Base-by-base conservation (phyloP, 129 eudicot genomes). In the Saussurea involucrata region DNA sequence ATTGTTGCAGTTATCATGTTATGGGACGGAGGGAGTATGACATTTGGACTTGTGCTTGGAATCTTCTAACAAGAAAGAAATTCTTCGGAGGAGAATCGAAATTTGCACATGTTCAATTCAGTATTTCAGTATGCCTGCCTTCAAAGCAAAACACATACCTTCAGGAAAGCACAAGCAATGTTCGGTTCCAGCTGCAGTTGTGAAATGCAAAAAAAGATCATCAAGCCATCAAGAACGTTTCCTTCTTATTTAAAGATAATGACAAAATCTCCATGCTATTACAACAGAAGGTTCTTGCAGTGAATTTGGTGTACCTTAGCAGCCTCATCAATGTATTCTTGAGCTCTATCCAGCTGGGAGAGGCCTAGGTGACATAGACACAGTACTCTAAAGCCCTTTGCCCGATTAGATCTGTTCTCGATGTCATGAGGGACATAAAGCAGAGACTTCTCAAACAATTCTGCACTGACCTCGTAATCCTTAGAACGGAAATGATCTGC, bases 301-400 rank as follows among this genome's bases (percentile, higher is more conserved):
- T 6, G 67, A 72, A 75, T 71, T 24, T 8, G 13, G 71, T 37
- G 66, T 81, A 91, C 98, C 97, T 95, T 95, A 73, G 85, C 90
- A 74, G 98, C 98, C 85, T 95, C 98, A 34, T 91, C 87, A n/a
- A 95, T 95, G 87, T 95, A 95, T 68, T 95, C 98, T 85, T 89
- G 87, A 71, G 98, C 96, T 86, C 90, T 89, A 83, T 91, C 97
- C 66, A 95, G 92, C 79, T 91, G 96, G 55, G 89, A 81, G 46
- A 89, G 92, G 63, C 92, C 96, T 71, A 95, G 75, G 83, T 91
- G 81, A 84, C 98, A 95, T 42, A 95, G 88, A 73, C 96, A 87
- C 24, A 95, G 72, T 64, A 89, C 97, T 83, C 98, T 87, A 69
- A 80, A 95, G 72, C 98, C 97, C 87, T 95, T 95, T 53, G 98